phyloP scores from a whole-genome alignment of 345 rosid species.

The Cochlearia excelsa region DNA sequence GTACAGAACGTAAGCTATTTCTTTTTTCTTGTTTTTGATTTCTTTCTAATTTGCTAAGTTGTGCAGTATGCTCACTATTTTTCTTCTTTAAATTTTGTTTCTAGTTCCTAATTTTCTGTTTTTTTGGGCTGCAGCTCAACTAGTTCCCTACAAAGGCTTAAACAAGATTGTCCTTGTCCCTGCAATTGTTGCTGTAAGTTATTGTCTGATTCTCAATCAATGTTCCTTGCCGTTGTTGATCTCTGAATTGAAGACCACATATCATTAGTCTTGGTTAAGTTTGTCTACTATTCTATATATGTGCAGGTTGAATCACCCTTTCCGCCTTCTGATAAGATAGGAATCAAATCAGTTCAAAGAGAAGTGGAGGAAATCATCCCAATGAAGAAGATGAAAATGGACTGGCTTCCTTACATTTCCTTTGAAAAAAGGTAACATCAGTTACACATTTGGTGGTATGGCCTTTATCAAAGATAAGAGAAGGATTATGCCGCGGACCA shows the following conservation, averaged over 20 bases:
- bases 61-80: not conserved
- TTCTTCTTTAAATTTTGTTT: not conserved
- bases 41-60: not conserved
- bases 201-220: slow-evolving; percentile 1
- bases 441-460: slow-evolving; percentile 1
- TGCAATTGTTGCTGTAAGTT: slow-evolving; percentile 74
- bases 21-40: not conserved
- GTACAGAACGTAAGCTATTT: slow-evolving; percentile 72
- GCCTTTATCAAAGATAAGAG: not conserved
- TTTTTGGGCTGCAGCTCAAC: slow-evolving; percentile 66
- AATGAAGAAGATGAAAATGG: slow-evolving; percentile 95
- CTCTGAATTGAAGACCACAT: not conserved
- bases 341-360: slow-evolving; percentile 64
- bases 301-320: slow-evolving; percentile 68
- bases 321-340: slow-evolving; percentile 90
- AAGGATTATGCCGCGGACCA: not conserved
- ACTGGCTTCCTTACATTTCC: slow-evolving; percentile 88
- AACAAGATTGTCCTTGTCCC: slow-evolving; percentile 51
- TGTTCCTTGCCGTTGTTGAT: not conserved
- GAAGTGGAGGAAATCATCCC: slow-evolving; percentile 75
- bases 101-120: not conserved
- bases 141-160: slow-evolving; percentile 48
- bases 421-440: slow-evolving; percentile 58
- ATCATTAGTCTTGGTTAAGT: slow-evolving; percentile 5
- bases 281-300: not conserved